These are phyloP conservation scores for Neurospora sp. DNA, from an alignment of 2,329 filamentous ascomycete genomes.

Conservation along the genomic window DNA sequence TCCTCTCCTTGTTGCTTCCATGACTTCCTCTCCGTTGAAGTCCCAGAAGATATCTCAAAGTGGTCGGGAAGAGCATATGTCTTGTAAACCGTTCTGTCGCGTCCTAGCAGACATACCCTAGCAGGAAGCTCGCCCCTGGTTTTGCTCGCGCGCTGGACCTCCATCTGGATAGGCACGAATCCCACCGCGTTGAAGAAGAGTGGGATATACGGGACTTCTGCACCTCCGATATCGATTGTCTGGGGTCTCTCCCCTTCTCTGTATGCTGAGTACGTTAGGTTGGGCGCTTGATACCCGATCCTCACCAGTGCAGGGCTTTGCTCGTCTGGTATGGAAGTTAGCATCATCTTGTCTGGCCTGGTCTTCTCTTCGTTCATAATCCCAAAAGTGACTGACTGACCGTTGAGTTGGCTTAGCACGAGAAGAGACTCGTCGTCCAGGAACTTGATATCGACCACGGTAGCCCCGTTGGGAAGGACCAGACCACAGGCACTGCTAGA, in stretches of 20 bases:
- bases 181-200: conserved; percentile 17
- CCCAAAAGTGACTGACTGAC: conserved; percentile 18
- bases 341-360: background rate
- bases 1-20: background rate
- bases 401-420: conserved; percentile 39
- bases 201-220: conserved; percentile 1
- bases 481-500: conserved; percentile 31
- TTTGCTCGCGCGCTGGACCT: conserved; percentile 35
- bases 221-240: background rate
- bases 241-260: background rate
- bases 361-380: background rate
- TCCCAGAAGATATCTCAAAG: background rate
- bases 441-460: conserved; percentile 53
- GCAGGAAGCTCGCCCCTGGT: conserved; percentile 37
- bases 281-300: conserved; percentile 7
- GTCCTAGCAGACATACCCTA: conserved; percentile 41
- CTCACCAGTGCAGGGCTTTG: conserved; percentile 10
- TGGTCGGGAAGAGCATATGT: conserved; percentile 35
- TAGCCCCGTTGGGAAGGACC: conserved; percentile 33
- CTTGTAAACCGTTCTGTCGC: conserved; percentile 36
- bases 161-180: conserved; percentile 39
- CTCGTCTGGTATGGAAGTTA: conserved; percentile 7
- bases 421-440: conserved; percentile 53
- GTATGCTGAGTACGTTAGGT: conserved; percentile 3
- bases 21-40: background rate